These are phyloP conservation scores for Penicillium maclennaniae DNA, from an alignment of 495 filamentous ascomycete genomes.

Conservation along the genomic window DNA sequence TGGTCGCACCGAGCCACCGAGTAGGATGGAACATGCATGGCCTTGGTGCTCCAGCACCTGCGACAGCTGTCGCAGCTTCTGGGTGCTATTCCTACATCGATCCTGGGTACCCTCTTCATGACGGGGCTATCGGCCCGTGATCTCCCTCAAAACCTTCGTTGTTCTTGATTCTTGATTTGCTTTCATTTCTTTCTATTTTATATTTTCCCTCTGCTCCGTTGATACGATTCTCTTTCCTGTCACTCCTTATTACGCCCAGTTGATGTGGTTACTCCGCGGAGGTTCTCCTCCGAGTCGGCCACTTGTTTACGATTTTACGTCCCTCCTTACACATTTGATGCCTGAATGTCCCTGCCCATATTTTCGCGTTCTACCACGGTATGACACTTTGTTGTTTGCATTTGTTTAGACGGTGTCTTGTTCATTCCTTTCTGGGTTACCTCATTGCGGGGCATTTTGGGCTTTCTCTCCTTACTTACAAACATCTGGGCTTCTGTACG, in stretches of 20 bases:
- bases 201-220: conserved; percentile 26
- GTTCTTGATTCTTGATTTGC: conserved; percentile 14
- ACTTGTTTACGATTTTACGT: conserved; percentile 37
- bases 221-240: conserved; percentile 33
- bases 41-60: conserved; percentile 17
- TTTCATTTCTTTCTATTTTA: conserved; percentile 23
- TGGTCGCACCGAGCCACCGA: conserved; percentile 24
- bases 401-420: conserved; percentile 39
- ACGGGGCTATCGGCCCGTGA: conserved; percentile 21
- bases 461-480: conserved; percentile 37
- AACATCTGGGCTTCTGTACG: conserved; percentile 35
- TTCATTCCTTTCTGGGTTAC: conserved; percentile 37
- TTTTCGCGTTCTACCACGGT: conserved; percentile 20
- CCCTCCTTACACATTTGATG: conserved; percentile 39
- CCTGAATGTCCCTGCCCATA: conserved; percentile 31
- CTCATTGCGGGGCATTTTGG: conserved; percentile 35
- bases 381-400: conserved; percentile 21
- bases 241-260: conserved; percentile 43
- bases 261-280: conserved; percentile 8
- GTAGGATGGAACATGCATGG: conserved; percentile 36
- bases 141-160: conserved; percentile 6
- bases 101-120: conserved; percentile 35
- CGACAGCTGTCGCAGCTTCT: conserved; percentile 17
- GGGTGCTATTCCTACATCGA: conserved; percentile 37
- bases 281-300: conserved; percentile 6